Evolutionary conservation across 2,329 filamentous ascomycete genomes (phyloP).

Genomic region (Ophioceras dolichostomum): DNA sequence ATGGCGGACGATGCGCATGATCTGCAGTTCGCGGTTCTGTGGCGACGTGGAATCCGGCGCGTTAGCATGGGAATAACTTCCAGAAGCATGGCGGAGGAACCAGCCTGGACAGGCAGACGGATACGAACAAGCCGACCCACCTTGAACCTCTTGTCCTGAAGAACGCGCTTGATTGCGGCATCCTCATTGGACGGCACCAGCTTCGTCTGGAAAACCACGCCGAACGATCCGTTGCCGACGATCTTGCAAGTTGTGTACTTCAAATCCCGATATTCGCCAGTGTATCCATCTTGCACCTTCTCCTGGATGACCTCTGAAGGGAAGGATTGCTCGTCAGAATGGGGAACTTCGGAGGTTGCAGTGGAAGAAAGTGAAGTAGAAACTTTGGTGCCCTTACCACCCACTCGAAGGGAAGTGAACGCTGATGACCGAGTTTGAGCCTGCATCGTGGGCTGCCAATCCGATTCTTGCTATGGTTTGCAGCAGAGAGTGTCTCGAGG

Average conservation of each 20-base stretch:
- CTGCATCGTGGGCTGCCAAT: conserved; percentile 39
- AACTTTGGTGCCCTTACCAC: too few relatives aligned
- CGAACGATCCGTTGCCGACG: conserved; percentile 96
- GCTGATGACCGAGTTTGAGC: conserved; percentile 85
- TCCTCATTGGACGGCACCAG: conserved; percentile 96
- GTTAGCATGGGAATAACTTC: background rate
- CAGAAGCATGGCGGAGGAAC: background rate
- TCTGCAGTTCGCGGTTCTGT: conserved; percentile 96
- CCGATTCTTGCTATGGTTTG: background rate
- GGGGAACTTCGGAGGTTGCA: conserved; percentile 10
- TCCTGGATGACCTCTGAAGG: conserved; percentile 85
- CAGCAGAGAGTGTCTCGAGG: background rate
- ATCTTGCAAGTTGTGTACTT: conserved; percentile 99
- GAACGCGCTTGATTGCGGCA: conserved; percentile 95
- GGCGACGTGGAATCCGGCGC: background rate
- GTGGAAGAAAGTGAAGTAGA: too few relatives aligned
- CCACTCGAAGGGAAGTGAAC: conserved; percentile 84
- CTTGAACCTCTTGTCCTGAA: conserved; percentile 99
- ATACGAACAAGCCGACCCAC: conserved; percentile 34
- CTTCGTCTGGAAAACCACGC: conserved; percentile 98
- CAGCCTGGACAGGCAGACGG: background rate
- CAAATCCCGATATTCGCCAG: conserved; percentile 90
- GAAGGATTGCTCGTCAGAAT: too few relatives aligned
- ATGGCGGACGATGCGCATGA: conserved; percentile 98
- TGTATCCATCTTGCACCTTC: conserved; percentile 96